Conservation (phyloP, 768 basidiomycete species). For the Trametes coccinea region DNA sequence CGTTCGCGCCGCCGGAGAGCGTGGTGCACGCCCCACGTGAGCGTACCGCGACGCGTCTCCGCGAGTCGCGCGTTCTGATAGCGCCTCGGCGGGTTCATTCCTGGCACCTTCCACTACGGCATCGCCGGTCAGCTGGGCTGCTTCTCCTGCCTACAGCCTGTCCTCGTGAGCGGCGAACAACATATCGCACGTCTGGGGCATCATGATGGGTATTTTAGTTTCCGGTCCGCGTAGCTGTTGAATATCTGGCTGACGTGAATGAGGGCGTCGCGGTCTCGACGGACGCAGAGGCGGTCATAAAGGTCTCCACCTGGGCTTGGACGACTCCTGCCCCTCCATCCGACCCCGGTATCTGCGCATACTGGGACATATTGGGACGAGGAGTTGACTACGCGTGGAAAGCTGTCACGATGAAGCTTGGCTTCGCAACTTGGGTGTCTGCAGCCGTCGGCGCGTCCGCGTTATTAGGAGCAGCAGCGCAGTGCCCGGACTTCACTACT, state of each 20-base stretch:
- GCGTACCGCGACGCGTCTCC: conserved; percentile 7
- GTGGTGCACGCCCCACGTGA: conserved; percentile 13
- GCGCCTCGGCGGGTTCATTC: background rate
- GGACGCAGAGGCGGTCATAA: conserved; percentile 14
- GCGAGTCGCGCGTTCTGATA: conserved; percentile 5
- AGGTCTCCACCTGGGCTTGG: conserved; percentile 2
- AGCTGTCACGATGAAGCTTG: conserved; percentile 28
- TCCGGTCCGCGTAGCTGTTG: conserved; percentile 9
- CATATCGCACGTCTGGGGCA: background rate
- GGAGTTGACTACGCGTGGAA: conserved; percentile 1
- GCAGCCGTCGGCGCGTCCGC: conserved; percentile 24
- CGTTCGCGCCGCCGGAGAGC: background rate
- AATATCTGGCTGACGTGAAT: conserved; percentile 1
- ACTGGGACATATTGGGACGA: background rate
- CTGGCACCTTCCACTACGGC: conserved; percentile 6
- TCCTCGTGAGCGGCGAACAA: conserved; percentile 13
- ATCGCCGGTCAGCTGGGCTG: conserved; percentile 16
- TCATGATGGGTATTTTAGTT: conserved; percentile 9
- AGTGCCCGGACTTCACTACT: conserved; percentile 62
- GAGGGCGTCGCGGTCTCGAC: background rate
- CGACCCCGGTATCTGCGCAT: background rate
- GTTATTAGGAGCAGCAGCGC: conserved; percentile 28
- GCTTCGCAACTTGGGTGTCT: conserved; percentile 21
- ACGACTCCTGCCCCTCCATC: background rate
- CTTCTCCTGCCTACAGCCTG: background rate